Base-by-base conservation (phyloP, 2,329 filamentous ascomycete species). In the Cladophialophora immunda region DNA sequence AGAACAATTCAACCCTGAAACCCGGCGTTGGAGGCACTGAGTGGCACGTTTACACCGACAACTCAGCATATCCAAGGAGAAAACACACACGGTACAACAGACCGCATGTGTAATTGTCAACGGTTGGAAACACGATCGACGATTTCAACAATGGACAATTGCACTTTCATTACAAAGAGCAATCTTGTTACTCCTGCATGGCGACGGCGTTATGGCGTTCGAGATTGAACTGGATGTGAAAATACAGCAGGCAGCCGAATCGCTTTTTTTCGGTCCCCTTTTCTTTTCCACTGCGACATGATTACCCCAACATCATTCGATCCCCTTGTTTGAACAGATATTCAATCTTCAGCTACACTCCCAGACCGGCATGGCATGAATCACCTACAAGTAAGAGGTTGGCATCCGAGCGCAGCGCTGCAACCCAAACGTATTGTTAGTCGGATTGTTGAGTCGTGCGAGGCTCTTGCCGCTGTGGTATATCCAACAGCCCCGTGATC, bases 121-220 rank as follows among this genome's bases (percentile, higher is more conserved):
- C 4, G 2, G 32, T 19, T 25, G 29, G 41, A 52, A 19, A 32
- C 32, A 55, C 53, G 53, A 36, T 55, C 45, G 22, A 19, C 45
- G 45, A 50, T 50, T 50, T 50, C 45, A 25, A 50, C 45, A 32
- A 55, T 55, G 27, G 41, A 34, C 41, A 53, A 25, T 38, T 52
- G 25, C 58, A 30, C 58, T 13, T 34, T 34, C 34, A 50, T 50
- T n/a, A 4, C 45, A 50, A 50, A 25, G 8, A 25, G 13, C 22
- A 50, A 50, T 25, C 45, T 50, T 50, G 45, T 50, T 27, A 19
- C 19, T 57, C 41, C 58, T 58, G 55, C 54, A 63, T 54, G 52
- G 66, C 66, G 63, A 56, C 59, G 62, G 66, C 62, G 66, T 68
- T 65, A 27, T 22, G 19, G 45, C 45, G 45, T 50, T 50, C 45